Conservation (phyloP, 345 rosid species). For the Syzygium aqueum region DNA sequence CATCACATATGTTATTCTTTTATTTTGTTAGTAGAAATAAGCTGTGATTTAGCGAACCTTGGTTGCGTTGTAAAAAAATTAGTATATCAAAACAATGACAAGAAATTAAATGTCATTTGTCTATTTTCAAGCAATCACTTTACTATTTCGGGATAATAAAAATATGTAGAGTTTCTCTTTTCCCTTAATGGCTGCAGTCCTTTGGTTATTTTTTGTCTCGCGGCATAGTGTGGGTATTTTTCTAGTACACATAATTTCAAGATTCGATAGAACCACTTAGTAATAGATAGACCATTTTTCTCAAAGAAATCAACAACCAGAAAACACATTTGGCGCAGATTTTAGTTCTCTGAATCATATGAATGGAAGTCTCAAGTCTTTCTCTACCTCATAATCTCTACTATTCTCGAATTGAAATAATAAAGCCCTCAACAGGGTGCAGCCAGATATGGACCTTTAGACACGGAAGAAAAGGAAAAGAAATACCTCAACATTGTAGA, state of each 20-base stretch:
- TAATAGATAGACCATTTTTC: neutral
- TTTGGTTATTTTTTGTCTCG: neutral
- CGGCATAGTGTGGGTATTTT: neutral
- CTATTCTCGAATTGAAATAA: neutral
- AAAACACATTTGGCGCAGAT: neutral
- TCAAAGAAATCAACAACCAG: neutral
- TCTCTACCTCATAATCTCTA: neutral
- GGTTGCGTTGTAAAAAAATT: neutral
- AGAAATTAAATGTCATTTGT: neutral
- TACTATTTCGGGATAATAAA: neutral
- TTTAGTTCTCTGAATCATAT: neutral
- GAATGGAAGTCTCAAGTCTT: neutral
- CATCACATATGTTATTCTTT: neutral
- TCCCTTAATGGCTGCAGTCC: neutral
- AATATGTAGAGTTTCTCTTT: neutral
- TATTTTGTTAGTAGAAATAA: neutral
- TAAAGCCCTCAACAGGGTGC: neutral
- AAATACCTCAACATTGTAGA: conserved; percentile 90
- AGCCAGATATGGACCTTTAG: neutral
- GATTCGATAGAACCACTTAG: neutral
- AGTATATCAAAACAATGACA: neutral
- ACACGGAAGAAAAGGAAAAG: neutral
- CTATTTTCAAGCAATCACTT: neutral
- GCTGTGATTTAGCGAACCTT: neutral
- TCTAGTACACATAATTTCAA: neutral